A percentile compares a stretch with the other conserved stretches of the same genome.
Evolutionary conservation across 176 grass and related monocot genomes (phyloP).

Genomic region (Aegilops tauschii): DNA sequence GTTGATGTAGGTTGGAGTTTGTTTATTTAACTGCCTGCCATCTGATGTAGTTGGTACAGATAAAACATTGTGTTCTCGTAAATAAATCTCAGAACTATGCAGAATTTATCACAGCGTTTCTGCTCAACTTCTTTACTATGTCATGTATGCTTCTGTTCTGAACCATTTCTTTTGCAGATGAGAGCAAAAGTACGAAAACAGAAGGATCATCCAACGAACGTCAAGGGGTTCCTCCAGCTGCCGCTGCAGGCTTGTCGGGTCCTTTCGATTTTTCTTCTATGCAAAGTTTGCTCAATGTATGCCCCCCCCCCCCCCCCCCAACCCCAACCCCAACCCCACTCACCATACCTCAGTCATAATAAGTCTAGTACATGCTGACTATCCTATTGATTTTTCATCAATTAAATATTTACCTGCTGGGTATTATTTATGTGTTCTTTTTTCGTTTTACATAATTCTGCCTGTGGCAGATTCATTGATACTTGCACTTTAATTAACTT

Average conservation of each 20-base stretch:
- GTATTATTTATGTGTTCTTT: not conserved
- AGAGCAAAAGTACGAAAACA: conserved; percentile 54
- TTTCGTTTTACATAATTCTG: conserved; percentile 9
- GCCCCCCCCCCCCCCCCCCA: no score
- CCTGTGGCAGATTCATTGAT: not conserved
- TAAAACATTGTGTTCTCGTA: not conserved
- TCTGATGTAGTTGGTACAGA: not conserved
- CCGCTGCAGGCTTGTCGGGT: conserved; percentile 36
- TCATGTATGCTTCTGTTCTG: not conserved
- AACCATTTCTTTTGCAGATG: conserved; percentile 39
- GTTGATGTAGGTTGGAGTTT: not conserved
- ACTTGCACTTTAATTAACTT: conserved; percentile 15
- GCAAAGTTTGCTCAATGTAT: conserved; percentile 78
- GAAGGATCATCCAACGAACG: conserved; percentile 53
- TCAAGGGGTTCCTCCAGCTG: conserved; percentile 37
- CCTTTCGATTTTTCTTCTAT: conserved; percentile 83
- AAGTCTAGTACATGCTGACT: not conserved
- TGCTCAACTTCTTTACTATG: conserved; percentile 11
- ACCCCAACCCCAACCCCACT: no score
- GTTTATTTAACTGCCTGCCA: not conserved
- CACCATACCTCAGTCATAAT: not conserved
- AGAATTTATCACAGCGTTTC: not conserved
- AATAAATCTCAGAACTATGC: not conserved
- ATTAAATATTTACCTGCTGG: not conserved
- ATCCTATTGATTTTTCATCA: not conserved